These are phyloP conservation scores for Saitozyma sp. DNA, from an alignment of 768 basidiomycete species.

Conservation along the genomic window DNA sequence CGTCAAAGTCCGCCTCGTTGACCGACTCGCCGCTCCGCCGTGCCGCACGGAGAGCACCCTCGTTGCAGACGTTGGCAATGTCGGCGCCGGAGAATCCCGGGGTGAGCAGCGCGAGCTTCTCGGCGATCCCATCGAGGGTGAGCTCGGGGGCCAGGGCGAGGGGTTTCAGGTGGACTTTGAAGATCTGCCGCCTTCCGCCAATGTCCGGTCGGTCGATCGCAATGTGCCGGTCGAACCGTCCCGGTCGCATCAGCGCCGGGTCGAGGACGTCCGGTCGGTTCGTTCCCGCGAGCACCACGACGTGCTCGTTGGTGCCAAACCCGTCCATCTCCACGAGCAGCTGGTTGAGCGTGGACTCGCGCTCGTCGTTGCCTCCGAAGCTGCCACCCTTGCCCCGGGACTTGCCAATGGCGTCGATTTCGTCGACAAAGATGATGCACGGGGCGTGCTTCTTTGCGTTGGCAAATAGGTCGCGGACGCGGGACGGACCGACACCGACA, in stretches of 20 bases:
- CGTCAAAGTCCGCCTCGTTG: constrained; percentile 84
- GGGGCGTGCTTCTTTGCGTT: constrained; percentile 97
- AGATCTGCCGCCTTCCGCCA: constrained; percentile 88
- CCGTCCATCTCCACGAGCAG: constrained; percentile 99
- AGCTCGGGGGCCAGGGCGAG: constrained; percentile 63
- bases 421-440: constrained; percentile 98
- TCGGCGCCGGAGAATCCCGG: constrained; percentile 99
- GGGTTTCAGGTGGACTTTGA: constrained; percentile 84
- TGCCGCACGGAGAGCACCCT: constrained; percentile 92
- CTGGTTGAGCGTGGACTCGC: constrained; percentile 96
- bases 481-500: constrained; percentile 95
- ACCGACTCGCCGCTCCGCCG: constrained; percentile 77
- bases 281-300: constrained; percentile 94
- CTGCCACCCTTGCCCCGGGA: constrained; percentile 73
- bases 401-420: constrained; percentile 99
- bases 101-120: constrained; percentile 92
- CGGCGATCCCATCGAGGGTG: constrained; percentile 61
- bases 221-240: constrained; percentile 96
- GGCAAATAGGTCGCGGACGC: constrained; percentile 95
- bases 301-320: constrained; percentile 93
- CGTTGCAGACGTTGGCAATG: constrained; percentile 98
- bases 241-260: constrained; percentile 90
- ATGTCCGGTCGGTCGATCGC: constrained; percentile 93
- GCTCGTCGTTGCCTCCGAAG: constrained; percentile 93
- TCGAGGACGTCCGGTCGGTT: constrained; percentile 97